Evolutionary conservation across 768 basidiomycete species (phyloP).

Genomic region (Boletus subparvulus): DNA sequence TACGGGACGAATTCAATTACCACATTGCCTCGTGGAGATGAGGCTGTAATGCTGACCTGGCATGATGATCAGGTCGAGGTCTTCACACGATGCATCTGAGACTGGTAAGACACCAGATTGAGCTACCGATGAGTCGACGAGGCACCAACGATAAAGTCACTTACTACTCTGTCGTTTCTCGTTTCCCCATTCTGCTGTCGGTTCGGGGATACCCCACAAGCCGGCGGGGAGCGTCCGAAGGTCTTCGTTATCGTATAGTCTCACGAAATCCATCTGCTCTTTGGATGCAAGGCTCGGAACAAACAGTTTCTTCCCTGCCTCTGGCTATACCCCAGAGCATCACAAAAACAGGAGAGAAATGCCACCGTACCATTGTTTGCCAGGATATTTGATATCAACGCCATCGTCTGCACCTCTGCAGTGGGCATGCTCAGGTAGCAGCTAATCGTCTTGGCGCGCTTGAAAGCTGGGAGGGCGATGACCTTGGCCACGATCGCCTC

Average conservation of each 20-base stretch:
- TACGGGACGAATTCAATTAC: slow-evolving; percentile 5
- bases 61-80: slow-evolving; percentile 62
- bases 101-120: slow-evolving; percentile 18
- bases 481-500: slow-evolving; percentile 46
- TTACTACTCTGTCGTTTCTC: slow-evolving; percentile 51
- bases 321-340: neutral
- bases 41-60: slow-evolving; percentile 49
- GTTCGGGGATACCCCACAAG: slow-evolving; percentile 77
- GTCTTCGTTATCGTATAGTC: slow-evolving; percentile 59
- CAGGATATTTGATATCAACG: slow-evolving; percentile 53
- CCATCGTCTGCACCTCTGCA: slow-evolving; percentile 63
- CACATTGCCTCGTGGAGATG: slow-evolving; percentile 7
- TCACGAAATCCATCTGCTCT: slow-evolving; percentile 64
- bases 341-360: neutral
- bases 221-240: slow-evolving; percentile 56
- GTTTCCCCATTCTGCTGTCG: slow-evolving; percentile 44
- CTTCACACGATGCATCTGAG: slow-evolving; percentile 35
- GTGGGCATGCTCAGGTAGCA: slow-evolving; percentile 82
- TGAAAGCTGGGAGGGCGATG: slow-evolving; percentile 51
- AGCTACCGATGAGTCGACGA: slow-evolving; percentile 1
- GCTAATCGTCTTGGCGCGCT: slow-evolving; percentile 50
- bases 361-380: slow-evolving; percentile 44
- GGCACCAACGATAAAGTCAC: slow-evolving; percentile 21
- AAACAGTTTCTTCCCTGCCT: slow-evolving; percentile 61
- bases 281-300: slow-evolving; percentile 62